phyloP scores from a whole-genome alignment of 2,329 filamentous ascomycete genomes.

The Cladorrhinum sp. region DNA sequence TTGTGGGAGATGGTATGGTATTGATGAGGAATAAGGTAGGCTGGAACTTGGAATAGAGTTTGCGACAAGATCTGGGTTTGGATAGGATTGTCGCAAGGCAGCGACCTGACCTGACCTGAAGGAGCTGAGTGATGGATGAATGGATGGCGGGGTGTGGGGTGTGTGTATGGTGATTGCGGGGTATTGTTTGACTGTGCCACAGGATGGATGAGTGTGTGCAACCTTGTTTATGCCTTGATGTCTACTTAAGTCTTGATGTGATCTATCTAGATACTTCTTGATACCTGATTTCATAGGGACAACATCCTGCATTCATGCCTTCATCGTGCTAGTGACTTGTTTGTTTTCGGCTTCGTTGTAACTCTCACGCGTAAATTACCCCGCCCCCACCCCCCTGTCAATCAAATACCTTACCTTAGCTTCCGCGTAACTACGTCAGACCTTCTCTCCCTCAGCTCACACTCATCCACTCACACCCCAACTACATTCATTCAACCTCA shows the following conservation, averaged over 20 bases:
- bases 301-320: neutral
- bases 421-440: constrained; percentile 10
- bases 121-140: too few relatives aligned
- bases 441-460: neutral
- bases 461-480: neutral
- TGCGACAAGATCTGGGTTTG: neutral
- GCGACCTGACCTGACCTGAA: neutral
- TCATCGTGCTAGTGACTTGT: neutral
- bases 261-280: neutral
- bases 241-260: neutral
- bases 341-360: neutral
- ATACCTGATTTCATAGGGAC: neutral
- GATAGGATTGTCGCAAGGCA: neutral
- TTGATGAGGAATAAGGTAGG: neutral
- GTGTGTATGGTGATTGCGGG: neutral
- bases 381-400: neutral
- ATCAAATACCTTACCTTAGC: neutral
- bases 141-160: constrained; percentile 1
- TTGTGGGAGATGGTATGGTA: neutral
- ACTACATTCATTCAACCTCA: constrained; percentile 46
- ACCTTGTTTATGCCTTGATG: neutral
- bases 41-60: neutral
- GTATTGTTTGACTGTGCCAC: neutral
- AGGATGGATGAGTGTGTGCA: neutral
- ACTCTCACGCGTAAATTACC: neutral